Evolutionary conservation across 164 flowering plant species (phyloP).

Genomic region (Umbellularia californica): DNA sequence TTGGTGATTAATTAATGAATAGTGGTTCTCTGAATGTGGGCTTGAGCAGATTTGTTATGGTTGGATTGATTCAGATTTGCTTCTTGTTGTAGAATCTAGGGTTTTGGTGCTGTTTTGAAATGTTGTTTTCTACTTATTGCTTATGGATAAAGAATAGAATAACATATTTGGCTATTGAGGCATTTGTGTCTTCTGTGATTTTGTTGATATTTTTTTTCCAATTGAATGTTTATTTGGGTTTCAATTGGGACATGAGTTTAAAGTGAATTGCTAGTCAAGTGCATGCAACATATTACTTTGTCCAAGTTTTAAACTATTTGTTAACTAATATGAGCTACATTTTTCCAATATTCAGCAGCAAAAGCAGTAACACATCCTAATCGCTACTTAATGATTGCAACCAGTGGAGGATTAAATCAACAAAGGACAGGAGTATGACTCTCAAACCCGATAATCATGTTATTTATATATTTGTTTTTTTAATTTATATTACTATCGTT

Average conservation of each 20-base stretch:
- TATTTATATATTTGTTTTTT: neutral
- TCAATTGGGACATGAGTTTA: too few relatives aligned
- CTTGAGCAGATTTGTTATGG: neutral
- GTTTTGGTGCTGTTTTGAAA: neutral
- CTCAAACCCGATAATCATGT: neutral
- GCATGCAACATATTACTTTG: neutral
- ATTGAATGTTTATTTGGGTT: neutral
- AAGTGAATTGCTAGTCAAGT: too few relatives aligned
- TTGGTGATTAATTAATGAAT: too few relatives aligned
- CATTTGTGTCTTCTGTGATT: too few relatives aligned
- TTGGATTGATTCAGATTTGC: neutral
- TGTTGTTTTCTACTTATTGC: too few relatives aligned
- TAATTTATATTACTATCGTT: too few relatives aligned
- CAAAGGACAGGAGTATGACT: conserved; percentile 89
- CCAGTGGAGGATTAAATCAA: conserved; percentile 97
- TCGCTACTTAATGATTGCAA: conserved; percentile 71
- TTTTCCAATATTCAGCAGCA: conserved; percentile 38
- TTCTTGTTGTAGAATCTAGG: neutral
- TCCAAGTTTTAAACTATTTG: neutral
- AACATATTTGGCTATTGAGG: too few relatives aligned
- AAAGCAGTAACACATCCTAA: conserved; percentile 42
- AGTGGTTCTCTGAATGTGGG: too few relatives aligned
- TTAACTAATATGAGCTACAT: neutral
- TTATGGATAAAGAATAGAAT: too few relatives aligned
- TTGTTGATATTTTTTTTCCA: neutral